These are phyloP conservation scores for Penicillium palitans DNA, from an alignment of 2,329 filamentous ascomycete genomes.

Conservation along the genomic window DNA sequence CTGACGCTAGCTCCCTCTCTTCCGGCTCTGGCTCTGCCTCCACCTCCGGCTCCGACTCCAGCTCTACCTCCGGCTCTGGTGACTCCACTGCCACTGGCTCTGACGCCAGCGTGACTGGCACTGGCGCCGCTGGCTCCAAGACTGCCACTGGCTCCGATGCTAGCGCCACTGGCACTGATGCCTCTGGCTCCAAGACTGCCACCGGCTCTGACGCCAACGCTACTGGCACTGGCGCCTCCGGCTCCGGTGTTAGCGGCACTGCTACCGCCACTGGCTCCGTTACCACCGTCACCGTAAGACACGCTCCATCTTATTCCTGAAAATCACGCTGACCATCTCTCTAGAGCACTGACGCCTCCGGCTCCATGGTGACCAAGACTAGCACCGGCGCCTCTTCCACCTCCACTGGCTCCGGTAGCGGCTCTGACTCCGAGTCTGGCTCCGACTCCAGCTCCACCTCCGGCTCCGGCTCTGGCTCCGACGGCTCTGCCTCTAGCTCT, in stretches of 20 bases:
- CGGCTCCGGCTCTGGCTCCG: slow-evolving; percentile 19
- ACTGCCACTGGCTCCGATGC: not conserved
- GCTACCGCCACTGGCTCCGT: slow-evolving; percentile 16
- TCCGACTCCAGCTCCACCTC: slow-evolving; percentile 18
- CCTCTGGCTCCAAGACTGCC: slow-evolving; percentile 15
- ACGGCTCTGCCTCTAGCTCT: slow-evolving; percentile 9
- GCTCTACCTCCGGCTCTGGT: not conserved
- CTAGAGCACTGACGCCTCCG: not conserved
- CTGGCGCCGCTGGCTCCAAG: not conserved
- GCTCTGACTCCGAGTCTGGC: slow-evolving; percentile 23
- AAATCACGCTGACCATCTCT: not conserved
- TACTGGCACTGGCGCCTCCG: slow-evolving; percentile 7
- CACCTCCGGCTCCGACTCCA: not conserved
- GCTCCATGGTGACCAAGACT: slow-evolving; percentile 1
- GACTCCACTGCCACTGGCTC: not conserved
- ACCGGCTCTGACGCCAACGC: slow-evolving; percentile 10
- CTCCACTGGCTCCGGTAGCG: slow-evolving; percentile 9
- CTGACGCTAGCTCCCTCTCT: slow-evolving; percentile 8
- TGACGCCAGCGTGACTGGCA: not conserved
- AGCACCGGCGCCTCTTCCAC: slow-evolving; percentile 7
- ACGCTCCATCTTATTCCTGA: no score
- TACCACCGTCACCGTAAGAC: not conserved
- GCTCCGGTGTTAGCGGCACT: slow-evolving; percentile 7
- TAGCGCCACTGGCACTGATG: slow-evolving; percentile 1
- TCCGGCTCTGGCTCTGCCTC: not conserved